phyloP scores from a whole-genome alignment of 2,329 filamentous ascomycete species.

The Lachnellula occidentalis region DNA sequence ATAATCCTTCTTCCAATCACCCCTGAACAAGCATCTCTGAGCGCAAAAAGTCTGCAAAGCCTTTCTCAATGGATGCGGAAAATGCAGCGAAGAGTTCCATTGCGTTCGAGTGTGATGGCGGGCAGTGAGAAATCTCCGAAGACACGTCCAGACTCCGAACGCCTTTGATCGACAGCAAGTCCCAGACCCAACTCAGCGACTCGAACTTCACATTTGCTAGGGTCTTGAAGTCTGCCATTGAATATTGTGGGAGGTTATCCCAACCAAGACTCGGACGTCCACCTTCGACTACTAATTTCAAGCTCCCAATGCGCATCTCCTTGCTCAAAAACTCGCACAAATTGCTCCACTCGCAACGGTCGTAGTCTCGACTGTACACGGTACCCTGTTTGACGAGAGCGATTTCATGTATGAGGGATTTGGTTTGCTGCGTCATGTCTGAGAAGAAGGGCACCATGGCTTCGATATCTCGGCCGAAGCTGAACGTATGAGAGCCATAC shows the following conservation, averaged over 20 bases:
- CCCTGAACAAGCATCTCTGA: constrained; percentile 30
- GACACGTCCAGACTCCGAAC: constrained; percentile 46
- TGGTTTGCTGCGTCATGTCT: constrained; percentile 47
- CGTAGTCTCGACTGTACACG: constrained; percentile 48
- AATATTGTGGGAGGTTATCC: constrained; percentile 43
- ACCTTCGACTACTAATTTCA: constrained; percentile 49
- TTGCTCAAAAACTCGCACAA: constrained; percentile 44
- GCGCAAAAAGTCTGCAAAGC: constrained; percentile 48
- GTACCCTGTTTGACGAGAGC: constrained; percentile 51
- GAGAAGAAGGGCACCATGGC: constrained; percentile 54
- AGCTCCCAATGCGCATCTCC: constrained; percentile 35
- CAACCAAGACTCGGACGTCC: constrained; percentile 44
- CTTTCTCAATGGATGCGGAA: constrained; percentile 52
- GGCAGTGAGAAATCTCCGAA: constrained; percentile 49
- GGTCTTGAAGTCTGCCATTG: constrained; percentile 42
- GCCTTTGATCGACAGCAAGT: constrained; percentile 45
- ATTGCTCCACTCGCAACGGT: constrained; percentile 49
- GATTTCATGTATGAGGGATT: constrained; percentile 43
- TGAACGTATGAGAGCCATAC: constrained; percentile 51
- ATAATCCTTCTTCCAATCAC: background rate
- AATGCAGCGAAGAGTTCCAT: constrained; percentile 56
- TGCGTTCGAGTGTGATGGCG: constrained; percentile 45
- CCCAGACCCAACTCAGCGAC: constrained; percentile 52
- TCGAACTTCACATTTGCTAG: constrained; percentile 40
- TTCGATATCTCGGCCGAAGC: constrained; percentile 55